Evolutionary conservation across 2,329 filamentous ascomycete genomes (phyloP).

Genomic region (Hirsutella minnesotensis): DNA sequence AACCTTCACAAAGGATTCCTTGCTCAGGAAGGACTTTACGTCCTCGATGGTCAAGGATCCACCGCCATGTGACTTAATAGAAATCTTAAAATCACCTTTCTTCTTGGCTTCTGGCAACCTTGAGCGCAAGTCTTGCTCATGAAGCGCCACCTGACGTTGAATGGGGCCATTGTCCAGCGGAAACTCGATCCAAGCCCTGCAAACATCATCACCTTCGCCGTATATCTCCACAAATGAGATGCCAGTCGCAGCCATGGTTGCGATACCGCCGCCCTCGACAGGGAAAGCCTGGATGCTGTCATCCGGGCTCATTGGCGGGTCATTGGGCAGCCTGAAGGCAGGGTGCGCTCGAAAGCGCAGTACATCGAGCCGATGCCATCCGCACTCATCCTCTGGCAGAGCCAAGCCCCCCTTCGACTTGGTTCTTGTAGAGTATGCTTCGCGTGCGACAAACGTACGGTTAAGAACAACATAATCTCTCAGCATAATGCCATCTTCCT

Average conservation of each 20-base stretch:
- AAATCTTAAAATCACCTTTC: constrained; percentile 58
- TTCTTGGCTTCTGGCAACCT: constrained; percentile 61
- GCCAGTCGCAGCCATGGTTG: constrained; percentile 69
- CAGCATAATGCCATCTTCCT: constrained; percentile 85
- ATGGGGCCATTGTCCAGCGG: constrained; percentile 47
- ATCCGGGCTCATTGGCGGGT: constrained; percentile 52
- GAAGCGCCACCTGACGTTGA: constrained; percentile 62
- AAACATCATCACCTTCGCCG: constrained; percentile 67
- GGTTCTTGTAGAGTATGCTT: constrained; percentile 79
- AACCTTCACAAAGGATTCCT: constrained; percentile 62
- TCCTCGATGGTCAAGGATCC: constrained; percentile 69
- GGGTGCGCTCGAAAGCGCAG: constrained; percentile 85
- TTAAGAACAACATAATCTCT: constrained; percentile 78
- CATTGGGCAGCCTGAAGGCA: constrained; percentile 74
- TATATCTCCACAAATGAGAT: constrained; percentile 79
- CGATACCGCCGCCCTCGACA: constrained; percentile 62
- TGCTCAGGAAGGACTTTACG: constrained; percentile 57
- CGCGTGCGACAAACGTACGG: constrained; percentile 67
- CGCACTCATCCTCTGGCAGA: constrained; percentile 68
- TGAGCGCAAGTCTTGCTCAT: constrained; percentile 61
- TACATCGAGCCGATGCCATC: constrained; percentile 82
- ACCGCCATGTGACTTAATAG: constrained; percentile 65
- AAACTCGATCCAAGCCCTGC: constrained; percentile 74
- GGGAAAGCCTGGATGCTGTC: constrained; percentile 78
- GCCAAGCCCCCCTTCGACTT: constrained; percentile 71